Percentiles rank a stretch among this genome's conserved stretches.
These are phyloP conservation scores for Thalassiosira hispida DNA, from an alignment of 352 stramenopile species.

Conservation along the genomic window DNA sequence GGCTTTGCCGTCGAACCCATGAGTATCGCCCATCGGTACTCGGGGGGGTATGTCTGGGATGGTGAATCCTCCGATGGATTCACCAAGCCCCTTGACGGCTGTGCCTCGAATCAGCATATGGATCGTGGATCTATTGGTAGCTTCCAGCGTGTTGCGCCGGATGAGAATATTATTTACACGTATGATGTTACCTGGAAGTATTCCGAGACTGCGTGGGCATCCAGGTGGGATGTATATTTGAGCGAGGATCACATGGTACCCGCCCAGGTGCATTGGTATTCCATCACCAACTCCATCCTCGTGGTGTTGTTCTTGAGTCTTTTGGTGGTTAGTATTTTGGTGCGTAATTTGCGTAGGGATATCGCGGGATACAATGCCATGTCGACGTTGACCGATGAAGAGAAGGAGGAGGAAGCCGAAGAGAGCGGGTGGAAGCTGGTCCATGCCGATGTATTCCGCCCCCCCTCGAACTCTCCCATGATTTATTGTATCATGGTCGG, in stretches of 20 bases:
- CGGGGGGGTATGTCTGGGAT: conserved; percentile 84
- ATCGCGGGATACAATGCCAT: conserved; percentile 96
- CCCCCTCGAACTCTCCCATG: conserved; percentile 94
- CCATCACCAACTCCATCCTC: conserved; percentile 99
- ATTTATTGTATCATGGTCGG: conserved; percentile 90
- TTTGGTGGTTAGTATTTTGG: conserved; percentile 99
- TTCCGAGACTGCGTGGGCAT: conserved; percentile 96
- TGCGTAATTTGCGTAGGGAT: conserved; percentile 96
- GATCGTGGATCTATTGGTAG: conserved; percentile 45
- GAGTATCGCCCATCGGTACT: conserved; percentile 93
- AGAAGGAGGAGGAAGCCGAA: conserved; percentile 93
- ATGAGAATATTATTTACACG: conserved; percentile 88
- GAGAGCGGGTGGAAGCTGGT: conserved; percentile 98
- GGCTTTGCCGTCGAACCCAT: conserved; percentile 98
- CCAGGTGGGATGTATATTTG: conserved; percentile 99
- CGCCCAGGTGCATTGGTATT: conserved; percentile 99
- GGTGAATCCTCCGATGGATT: conserved; percentile 86
- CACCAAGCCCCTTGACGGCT: conserved; percentile 87
- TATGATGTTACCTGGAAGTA: conserved; percentile 98
- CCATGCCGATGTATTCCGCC: conserved; percentile 98
- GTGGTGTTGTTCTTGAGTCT: conserved; percentile 98
- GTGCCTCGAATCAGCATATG: conserved; percentile 55
- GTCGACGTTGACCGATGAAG: conserved; percentile 86
- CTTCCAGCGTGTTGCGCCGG: conserved; percentile 61
- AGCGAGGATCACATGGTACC: conserved; percentile 87